phyloP scores from a whole-genome alignment of 208 protist species.

The Tritrichomonas musculus region DNA sequence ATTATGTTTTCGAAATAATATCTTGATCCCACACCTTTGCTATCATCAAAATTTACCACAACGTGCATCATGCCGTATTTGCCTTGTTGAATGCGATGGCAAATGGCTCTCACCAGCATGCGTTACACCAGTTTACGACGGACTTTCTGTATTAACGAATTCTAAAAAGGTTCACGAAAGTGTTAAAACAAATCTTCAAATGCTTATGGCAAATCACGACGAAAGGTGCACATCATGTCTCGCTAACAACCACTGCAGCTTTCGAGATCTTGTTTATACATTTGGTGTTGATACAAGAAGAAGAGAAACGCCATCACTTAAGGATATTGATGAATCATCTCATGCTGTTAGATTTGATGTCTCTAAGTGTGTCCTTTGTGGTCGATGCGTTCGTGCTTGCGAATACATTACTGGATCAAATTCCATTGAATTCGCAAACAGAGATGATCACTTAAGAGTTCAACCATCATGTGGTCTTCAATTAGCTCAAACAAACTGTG shows the following conservation, averaged over 20 bases:
- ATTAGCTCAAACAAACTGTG: slow-evolving; percentile 46
- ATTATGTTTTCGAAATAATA: not conserved
- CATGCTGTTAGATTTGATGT: slow-evolving; percentile 33
- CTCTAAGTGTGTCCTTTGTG: slow-evolving; percentile 52
- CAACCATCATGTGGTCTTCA: not conserved
- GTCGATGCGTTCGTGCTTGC: slow-evolving; percentile 48
- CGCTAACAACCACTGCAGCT: not conserved
- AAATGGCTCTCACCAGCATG: slow-evolving; percentile 23
- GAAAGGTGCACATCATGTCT: not conserved
- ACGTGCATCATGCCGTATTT: not conserved
- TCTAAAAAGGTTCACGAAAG: not conserved
- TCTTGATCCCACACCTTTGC: slow-evolving; percentile 19
- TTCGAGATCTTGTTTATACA: not conserved
- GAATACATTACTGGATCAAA: not conserved
- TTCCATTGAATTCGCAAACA: not conserved
- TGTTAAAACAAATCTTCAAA: not conserved
- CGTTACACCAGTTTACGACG: slow-evolving; percentile 4
- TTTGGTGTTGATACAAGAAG: not conserved
- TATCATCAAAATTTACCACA: not conserved
- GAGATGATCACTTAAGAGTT: not conserved
- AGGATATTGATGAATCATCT: slow-evolving; percentile 16
- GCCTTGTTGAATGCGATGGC: slow-evolving; percentile 7
- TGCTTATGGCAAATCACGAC: not conserved
- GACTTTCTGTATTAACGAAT: not conserved
- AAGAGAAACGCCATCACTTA: not conserved